Evolutionary conservation across 129 eudicot species (phyloP).

Genomic region (Rutidosis leptorrhynchoides): DNA sequence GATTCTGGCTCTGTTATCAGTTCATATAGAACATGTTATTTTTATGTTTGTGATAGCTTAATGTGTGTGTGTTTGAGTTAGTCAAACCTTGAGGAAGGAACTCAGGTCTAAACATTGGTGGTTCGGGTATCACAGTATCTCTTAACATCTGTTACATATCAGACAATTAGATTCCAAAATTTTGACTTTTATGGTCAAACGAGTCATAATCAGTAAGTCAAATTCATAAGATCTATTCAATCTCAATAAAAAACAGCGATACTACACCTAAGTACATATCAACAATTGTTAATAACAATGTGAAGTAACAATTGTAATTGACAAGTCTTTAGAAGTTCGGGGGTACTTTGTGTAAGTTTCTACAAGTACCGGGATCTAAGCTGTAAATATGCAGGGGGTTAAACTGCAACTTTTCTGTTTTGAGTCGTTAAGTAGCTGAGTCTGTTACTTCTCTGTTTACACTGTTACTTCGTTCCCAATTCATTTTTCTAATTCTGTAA

Average conservation of each 20-base stretch:
- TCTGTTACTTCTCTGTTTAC: too few relatives aligned
- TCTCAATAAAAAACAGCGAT: background rate
- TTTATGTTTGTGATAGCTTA: slow-evolving; percentile 2
- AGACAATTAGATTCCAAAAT: slow-evolving; percentile 12
- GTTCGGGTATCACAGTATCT: slow-evolving; percentile 87
- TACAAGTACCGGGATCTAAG: too few relatives aligned
- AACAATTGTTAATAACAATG: too few relatives aligned
- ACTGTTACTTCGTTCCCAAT: too few relatives aligned
- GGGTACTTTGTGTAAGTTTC: too few relatives aligned
- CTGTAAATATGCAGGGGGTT: too few relatives aligned
- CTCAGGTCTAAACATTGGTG: slow-evolving; percentile 94
- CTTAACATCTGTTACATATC: slow-evolving; percentile 51
- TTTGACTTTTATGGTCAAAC: slow-evolving; percentile 17
- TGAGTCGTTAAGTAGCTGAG: too few relatives aligned
- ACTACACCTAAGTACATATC: too few relatives aligned
- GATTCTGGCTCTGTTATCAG: slow-evolving; percentile 59
- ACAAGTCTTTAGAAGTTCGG: too few relatives aligned
- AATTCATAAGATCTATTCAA: background rate
- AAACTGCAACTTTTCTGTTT: too few relatives aligned
- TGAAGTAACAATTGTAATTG: too few relatives aligned
- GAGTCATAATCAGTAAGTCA: background rate
- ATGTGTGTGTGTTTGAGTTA: slow-evolving; percentile 3
- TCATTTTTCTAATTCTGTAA: too few relatives aligned
- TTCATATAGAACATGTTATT: slow-evolving; percentile 23
- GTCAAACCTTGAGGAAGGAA: slow-evolving; percentile 89